Evolutionary conservation across 2,329 filamentous ascomycete species (phyloP), one percentile per base, ranked within the genome.

Genomic region (Sporothrix sp.): DNA sequence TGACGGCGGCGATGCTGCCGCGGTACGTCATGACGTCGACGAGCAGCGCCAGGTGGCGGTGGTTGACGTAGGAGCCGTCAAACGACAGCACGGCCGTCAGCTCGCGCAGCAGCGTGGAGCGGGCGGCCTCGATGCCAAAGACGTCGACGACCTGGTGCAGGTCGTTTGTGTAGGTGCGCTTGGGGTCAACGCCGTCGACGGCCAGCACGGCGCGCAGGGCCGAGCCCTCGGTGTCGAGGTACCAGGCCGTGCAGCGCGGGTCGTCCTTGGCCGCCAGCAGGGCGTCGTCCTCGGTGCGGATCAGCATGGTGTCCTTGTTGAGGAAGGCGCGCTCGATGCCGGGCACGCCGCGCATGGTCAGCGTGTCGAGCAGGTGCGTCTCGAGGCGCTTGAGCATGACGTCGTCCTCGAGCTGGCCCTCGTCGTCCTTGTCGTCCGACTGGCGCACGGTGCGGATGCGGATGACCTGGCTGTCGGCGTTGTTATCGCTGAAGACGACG

Each of bases 41-140:
- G 48, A 98, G 76, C 32, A 98, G 80, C 43, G 90, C 87, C 72
- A 98, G 82, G 72, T 98, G 93, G 62, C 93, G 89, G 71, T 97
- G 89, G 67, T 98, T 98, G 77, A 98, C 93, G 66, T 98, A 98
- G 13, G 93, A 97, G 78, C 94, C 94, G 65, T 97, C 93, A 65
- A 98, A 98, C 23, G 93, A 90, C 71, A 99, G 71, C 64, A 99
- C 93, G 62, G 88, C 83, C 27, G 85, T 88, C 74, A 98, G 70
- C 65, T 98, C 94, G 55, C 85, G 83, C 59, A 95, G 81, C 52
- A 98, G 75, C 49, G 90, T 86, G 43, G 85, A 81, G 62, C 93
- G 85, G 54, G 89, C 89, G 58, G 89, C 94, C 65, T 98, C 93
- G 57, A 98, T 98, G 64, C 93, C 93, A 56, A 98, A 93, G 9